Conservation (phyloP, 2,329 filamentous ascomycete species). For the Monosporascus sp. region DNA sequence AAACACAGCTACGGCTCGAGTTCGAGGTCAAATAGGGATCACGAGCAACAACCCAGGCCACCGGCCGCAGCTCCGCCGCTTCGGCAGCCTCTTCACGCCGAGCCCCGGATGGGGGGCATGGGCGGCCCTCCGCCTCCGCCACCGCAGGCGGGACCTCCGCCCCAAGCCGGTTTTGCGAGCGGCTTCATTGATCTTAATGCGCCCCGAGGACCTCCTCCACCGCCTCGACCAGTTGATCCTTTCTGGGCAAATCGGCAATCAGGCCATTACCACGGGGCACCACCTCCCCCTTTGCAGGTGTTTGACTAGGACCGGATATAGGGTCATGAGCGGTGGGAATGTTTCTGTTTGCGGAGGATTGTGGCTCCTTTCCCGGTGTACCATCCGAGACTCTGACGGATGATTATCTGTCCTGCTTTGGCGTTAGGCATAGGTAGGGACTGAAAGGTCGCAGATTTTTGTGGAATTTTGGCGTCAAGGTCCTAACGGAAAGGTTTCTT, state of each 20-base stretch:
- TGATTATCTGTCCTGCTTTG: too few species aligned
- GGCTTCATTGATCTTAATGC: not conserved
- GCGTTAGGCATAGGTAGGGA: too few species aligned
- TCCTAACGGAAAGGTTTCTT: too few species aligned
- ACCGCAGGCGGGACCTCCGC: not conserved
- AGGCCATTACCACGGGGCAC: not conserved
- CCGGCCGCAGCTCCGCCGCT: not conserved
- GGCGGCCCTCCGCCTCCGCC: not conserved
- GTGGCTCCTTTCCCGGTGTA: too few species aligned
- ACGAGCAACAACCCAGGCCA: not conserved
- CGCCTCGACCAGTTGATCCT: not conserved
- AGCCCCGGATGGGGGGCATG: not conserved
- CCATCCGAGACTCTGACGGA: too few species aligned
- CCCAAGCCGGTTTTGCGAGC: not conserved
- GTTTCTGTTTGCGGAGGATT: not conserved
- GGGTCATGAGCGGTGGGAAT: not conserved
- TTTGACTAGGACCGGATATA: not conserved
- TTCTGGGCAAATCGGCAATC: not conserved
- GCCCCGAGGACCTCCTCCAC: not conserved
- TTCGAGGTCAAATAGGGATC: too few species aligned
- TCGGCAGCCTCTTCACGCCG: not conserved
- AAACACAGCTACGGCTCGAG: constrained; percentile 4
- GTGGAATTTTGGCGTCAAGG: too few species aligned
- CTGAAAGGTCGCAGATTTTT: too few species aligned
- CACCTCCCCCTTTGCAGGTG: not conserved